Evolutionary conservation across 1,284 basidiomycete species (phyloP).

Genomic region (Cryptococcus wingfieldii): DNA sequence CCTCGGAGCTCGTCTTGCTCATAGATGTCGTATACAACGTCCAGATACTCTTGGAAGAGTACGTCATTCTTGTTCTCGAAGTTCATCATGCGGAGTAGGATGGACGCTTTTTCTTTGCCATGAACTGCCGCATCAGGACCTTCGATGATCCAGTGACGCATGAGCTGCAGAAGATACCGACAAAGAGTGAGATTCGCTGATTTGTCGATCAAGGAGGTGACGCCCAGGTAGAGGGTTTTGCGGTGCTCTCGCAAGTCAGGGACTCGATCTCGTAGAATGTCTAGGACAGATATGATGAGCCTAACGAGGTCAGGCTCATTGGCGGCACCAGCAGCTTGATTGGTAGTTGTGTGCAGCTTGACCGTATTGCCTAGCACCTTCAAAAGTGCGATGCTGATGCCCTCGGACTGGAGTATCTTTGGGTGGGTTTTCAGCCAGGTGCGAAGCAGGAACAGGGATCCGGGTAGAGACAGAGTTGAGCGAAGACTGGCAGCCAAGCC

Average conservation of each 20-base stretch:
- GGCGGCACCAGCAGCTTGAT: slow-evolving; percentile 22
- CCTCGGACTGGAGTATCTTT: slow-evolving; percentile 68
- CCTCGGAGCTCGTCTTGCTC: slow-evolving; percentile 77
- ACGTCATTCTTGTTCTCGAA: slow-evolving; percentile 77
- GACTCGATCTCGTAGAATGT: slow-evolving; percentile 54
- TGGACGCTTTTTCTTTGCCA: slow-evolving; percentile 90
- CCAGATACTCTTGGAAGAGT: slow-evolving; percentile 79
- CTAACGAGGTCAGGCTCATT: slow-evolving; percentile 46
- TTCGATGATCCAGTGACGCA: slow-evolving; percentile 81
- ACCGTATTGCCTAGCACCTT: slow-evolving; percentile 80
- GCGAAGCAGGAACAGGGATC: slow-evolving; percentile 79
- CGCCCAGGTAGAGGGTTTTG: slow-evolving; percentile 64
- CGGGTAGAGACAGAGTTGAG: slow-evolving; percentile 56
- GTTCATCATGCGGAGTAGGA: slow-evolving; percentile 84
- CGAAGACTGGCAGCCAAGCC: slow-evolving; percentile 50
- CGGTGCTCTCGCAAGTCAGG: slow-evolving; percentile 55
- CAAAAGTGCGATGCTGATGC: slow-evolving; percentile 70
- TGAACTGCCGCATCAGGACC: slow-evolving; percentile 71
- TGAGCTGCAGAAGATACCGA: slow-evolving; percentile 79
- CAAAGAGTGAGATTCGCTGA: slow-evolving; percentile 80
- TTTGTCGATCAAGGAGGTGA: slow-evolving; percentile 83
- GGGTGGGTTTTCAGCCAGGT: slow-evolving; percentile 80
- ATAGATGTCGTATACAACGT: slow-evolving; percentile 92
- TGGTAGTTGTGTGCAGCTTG: slow-evolving; percentile 76
- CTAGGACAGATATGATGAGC: slow-evolving; percentile 54